Evolutionary conservation across 2,329 filamentous ascomycete species (phyloP), one percentile per base, ranked within the genome.

Genomic region (Teratosphaeria zuluensis): DNA sequence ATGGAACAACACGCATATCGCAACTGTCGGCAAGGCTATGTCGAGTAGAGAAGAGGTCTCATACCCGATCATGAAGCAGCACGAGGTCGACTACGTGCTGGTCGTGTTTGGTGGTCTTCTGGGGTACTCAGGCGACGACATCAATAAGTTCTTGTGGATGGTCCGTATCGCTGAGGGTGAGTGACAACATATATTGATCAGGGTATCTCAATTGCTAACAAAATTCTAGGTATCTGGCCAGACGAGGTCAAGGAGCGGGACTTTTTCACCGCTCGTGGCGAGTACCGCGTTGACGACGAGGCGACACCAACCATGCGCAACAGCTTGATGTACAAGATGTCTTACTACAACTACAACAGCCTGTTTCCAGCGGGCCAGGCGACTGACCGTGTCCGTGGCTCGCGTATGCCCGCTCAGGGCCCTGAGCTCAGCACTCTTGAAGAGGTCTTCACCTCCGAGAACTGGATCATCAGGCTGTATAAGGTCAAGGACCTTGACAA

Each of bases 301-400:
- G 94, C 94, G 56, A 96, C 92, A 5, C 90, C 94, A 28, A 90
- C 92, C 52, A 99, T 99, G 94, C 94, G 90, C 81, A 96, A 99
- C 84, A 96, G 92, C 77, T 83, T 99, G 81, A 96, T 97, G 92
- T 99, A 99, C 84, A 99, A 99, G 83, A 96, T 99, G 92, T 96
- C 91, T 24, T 99, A 99, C 83, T 89, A 99, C 84, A 97, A 97
- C 82, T 99, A 89, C 81, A 84, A 92, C 75, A 78, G 82, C 53
- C 84, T 99, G 63, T 99, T 97, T 83, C 92, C 92, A 52, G 82
- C 87, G 1, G 94, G 94, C 62, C 91, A 97, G 76, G 92, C 90
- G 38, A 80, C 85, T 67, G 94, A 99, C 73, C 88, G 94, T 66
- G 94, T 99, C 64, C 91, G 94, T 71, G 85, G 86, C 64, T 82